Percentiles rank a stretch among this genome's conserved stretches.
Evolutionary conservation across 805 yeast genomes (phyloP).

Genomic region (Maudiozyma saulgeensis): DNA sequence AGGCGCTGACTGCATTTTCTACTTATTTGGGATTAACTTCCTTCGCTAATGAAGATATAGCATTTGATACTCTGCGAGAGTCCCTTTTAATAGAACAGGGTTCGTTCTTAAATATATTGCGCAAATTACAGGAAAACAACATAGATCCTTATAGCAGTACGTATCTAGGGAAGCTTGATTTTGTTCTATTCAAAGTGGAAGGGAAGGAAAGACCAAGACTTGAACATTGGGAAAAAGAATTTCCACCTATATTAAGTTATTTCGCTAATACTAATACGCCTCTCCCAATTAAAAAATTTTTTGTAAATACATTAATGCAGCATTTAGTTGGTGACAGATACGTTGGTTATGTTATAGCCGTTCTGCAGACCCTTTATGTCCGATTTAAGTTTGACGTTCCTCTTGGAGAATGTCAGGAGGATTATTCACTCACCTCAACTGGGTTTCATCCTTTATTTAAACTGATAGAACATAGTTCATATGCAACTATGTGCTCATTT

Average conservation of each 20-base stretch:
- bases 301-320: not conserved
- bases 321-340: not conserved
- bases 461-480: not conserved
- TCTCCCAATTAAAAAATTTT: not conserved
- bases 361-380: not conserved
- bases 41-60: not conserved
- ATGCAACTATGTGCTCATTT: not conserved
- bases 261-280: not conserved
- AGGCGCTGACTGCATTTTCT: conserved; percentile 3
- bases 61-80: not conserved
- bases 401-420: not conserved
- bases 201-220: not conserved
- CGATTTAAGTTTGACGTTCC: not conserved
- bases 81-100: not conserved
- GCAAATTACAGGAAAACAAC: not conserved
- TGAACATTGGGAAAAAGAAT: conserved; percentile 1
- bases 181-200: conserved; percentile 2
- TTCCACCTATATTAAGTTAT: not conserved
- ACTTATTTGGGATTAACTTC: not conserved
- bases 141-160: not conserved
- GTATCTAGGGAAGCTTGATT: not conserved
- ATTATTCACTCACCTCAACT: not conserved
- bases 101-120: not conserved
- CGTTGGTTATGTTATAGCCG: not conserved
- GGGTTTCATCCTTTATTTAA: conserved; percentile 1